Conservation (phyloP, 2,329 filamentous ascomycete species). For the Arthrocladium fulminans region DNA sequence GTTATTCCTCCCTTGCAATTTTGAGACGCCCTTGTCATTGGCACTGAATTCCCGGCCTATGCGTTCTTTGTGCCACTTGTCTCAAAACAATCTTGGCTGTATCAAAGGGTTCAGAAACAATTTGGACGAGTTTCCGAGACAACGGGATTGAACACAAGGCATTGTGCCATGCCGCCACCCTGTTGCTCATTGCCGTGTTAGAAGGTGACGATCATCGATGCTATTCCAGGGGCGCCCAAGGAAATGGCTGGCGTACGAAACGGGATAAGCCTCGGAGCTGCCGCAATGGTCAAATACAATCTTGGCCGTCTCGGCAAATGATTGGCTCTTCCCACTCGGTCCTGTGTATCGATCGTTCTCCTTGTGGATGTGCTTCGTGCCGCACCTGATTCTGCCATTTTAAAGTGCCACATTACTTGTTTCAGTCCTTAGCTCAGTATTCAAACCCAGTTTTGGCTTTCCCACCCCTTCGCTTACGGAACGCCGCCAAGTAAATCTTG, state of each 20-base stretch:
- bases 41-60: no score
- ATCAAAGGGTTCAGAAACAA: background rate
- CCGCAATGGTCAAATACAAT: background rate
- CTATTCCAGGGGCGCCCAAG: no score
- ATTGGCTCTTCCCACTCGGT: background rate
- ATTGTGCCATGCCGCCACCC: no score
- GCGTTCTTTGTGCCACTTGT: background rate
- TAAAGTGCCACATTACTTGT: background rate
- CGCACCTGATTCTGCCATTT: background rate
- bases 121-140: no score
- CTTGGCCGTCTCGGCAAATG: background rate
- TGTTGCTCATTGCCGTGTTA: no score
- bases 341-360: background rate
- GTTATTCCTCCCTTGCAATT: no score
- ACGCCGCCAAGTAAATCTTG: no score
- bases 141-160: no score
- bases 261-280: background rate
- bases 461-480: background rate
- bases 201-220: no score
- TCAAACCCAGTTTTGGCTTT: background rate
- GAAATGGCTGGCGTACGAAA: no score
- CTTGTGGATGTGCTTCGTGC: background rate
- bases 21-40: no score
- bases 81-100: background rate
- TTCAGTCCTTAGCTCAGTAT: background rate